Base-by-base conservation (phyloP, 164 flowering plant genomes). In the Kingdonia uniflora region DNA sequence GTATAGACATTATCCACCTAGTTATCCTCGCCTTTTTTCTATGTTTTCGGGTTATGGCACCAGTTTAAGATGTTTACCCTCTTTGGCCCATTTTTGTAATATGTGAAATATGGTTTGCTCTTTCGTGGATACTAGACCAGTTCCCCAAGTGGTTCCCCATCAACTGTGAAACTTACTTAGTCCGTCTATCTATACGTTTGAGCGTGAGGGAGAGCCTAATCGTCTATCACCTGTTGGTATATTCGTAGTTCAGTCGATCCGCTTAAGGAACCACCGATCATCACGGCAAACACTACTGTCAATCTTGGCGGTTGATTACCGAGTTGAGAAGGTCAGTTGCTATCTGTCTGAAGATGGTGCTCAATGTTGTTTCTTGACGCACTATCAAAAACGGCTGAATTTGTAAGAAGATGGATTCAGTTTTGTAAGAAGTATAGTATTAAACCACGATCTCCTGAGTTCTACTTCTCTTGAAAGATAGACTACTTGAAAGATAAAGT, bases 31-130 rank as follows among this genome's bases (percentile, higher is more conserved):
- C 38, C 42, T 83, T 87, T 82, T 91, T 91, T 77, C 68, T 91
- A 57, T 94, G 81, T 13, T 91, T 87, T 51, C 80, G 98, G 0
- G 67, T 91, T 54, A 17, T 77, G 42, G 84, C 91, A 2, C 98
- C 96, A 1, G 95, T 96, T 2, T 17, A 60, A 2, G 98, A 91
- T 55, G 98, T 96, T 12, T 91, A 44, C 48, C 85, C 96, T 0
- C 59, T 91, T 8, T 91, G 98, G 98, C 71, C 85, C 26, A 80
- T 82, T 66, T 91, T 96, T 14, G 92, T n/a, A n/a, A n/a, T n/a
- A n/a, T n/a, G n/a, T n/a, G n/a, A n/a, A n/a, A n/a, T n/a, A n/a
- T n/a, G n/a, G n/a, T n/a, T n/a, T n/a, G n/a, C n/a, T n/a, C n/a
- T n/a, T n/a, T n/a, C n/a, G n/a, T n/a, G n/a, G n/a, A n/a, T n/a